Percentiles rank a stretch among this genome's conserved stretches.
These are phyloP conservation scores for Calonectria pauciramosa DNA, from an alignment of 2,329 filamentous ascomycete genomes.

Conservation along the genomic window DNA sequence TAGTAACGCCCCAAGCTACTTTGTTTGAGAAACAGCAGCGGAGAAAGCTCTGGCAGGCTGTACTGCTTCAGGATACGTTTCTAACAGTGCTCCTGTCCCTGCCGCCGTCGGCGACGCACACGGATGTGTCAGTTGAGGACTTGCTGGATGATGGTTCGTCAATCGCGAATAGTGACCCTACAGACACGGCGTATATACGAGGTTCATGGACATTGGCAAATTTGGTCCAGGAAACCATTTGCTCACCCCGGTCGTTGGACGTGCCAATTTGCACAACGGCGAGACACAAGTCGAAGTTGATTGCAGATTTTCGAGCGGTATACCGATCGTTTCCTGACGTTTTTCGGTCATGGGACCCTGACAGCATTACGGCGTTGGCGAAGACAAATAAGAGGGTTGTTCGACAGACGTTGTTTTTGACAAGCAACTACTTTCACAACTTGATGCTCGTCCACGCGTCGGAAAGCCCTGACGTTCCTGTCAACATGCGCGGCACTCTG, in stretches of 20 bases:
- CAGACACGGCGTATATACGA: slow-evolving; percentile 78
- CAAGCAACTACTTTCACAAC: slow-evolving; percentile 87
- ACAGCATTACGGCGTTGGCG: slow-evolving; percentile 69
- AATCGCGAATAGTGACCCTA: slow-evolving; percentile 72
- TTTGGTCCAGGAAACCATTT: slow-evolving; percentile 82
- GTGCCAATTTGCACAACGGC: slow-evolving; percentile 78
- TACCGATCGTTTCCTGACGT: slow-evolving; percentile 80
- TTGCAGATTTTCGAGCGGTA: slow-evolving; percentile 78
- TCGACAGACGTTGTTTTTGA: slow-evolving; percentile 82
- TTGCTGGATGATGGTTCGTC: slow-evolving; percentile 73
- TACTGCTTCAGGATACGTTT: slow-evolving; percentile 85
- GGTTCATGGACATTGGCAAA: slow-evolving; percentile 86
- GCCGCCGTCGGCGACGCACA: slow-evolving; percentile 83
- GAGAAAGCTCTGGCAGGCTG: slow-evolving; percentile 85
- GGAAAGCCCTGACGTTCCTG: slow-evolving; percentile 73
- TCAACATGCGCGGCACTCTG: slow-evolving; percentile 77
- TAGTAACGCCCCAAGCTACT: slow-evolving; percentile 74
- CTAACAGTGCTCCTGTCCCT: slow-evolving; percentile 83
- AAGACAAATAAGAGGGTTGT: slow-evolving; percentile 75
- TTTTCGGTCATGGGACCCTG: slow-evolving; percentile 77
- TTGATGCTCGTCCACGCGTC: slow-evolving; percentile 84
- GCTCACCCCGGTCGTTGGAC: slow-evolving; percentile 80
- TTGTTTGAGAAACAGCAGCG: slow-evolving; percentile 83
- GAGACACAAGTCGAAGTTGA: slow-evolving; percentile 77
- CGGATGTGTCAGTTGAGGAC: slow-evolving; percentile 82